Evolutionary conservation across 2,329 filamentous ascomycete species (phyloP), one percentile per base, ranked within the genome.

Genomic region (Diaporthe destruens): DNA sequence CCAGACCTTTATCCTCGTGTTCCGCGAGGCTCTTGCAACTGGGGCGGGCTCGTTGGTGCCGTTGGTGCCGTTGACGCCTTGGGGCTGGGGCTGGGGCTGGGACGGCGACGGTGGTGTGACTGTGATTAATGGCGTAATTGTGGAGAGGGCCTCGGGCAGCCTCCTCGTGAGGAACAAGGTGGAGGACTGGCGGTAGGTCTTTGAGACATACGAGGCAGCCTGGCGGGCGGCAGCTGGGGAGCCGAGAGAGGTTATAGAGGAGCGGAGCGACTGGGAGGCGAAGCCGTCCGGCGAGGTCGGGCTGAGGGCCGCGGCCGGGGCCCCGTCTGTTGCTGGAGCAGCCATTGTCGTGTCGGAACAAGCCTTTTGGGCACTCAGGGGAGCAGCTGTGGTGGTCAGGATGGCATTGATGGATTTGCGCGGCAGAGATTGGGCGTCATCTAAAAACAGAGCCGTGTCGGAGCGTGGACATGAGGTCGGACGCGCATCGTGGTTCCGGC

Each of bases 101-200:
- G 83, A 75, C 2, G 84, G 85, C 9, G 91, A 87, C 18, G 61
- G 61, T 51, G 44, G 61, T n/a, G 61, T 65, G 61, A 36, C 14
- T 1, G 89, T 91, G 79, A 99, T 93, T 74, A 98, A 88, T 11
- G 96, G 94, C 61, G 95, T 87, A 68, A 99, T 89, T 5, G 93
- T 95, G 29, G 94, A 93, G 39, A 98, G 87, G 0, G 96, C 94
- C 83, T 99, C 96, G 77, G 94, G 93, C 69, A 98, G 87, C 61
- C 96, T 93, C 82, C 96, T 95, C 82, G 96, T 99, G 74, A 99
- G 88, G 84, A 97, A 99, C 32, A 98, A 89, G 76, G 96, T 95
- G 8, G 95, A 97, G 42, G 96, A 94, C 84, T 98, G 95, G 76
- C 96, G 94, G 84, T 98, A 98, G 39, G 93, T 93, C 83, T 96